Percentiles rank a stretch among this genome's conserved stretches.
These are phyloP conservation scores for Imleria badia DNA, from an alignment of 768 basidiomycete species.

Conservation along the genomic window DNA sequence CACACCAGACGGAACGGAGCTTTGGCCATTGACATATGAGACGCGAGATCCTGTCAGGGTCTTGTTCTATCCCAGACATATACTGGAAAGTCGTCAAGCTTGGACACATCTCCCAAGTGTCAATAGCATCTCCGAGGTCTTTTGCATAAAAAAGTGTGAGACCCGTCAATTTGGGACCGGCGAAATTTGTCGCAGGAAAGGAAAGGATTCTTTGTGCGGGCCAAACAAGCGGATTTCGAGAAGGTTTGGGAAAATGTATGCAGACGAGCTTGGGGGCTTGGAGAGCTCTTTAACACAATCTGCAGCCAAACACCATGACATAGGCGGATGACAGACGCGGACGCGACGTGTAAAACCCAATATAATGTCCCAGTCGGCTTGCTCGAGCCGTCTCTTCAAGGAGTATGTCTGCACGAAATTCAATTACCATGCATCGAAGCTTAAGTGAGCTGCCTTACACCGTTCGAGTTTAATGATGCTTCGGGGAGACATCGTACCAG, in stretches of 20 bases:
- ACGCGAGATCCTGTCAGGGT: neutral
- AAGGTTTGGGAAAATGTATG: neutral
- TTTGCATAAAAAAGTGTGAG: neutral
- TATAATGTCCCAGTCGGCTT: neutral
- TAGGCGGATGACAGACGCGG: neutral
- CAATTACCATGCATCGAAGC: neutral
- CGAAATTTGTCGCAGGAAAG: neutral
- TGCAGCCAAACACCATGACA: neutral
- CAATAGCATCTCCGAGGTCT: too few relatives aligned
- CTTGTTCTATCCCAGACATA: too few relatives aligned
- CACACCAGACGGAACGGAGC: neutral
- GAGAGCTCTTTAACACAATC: neutral
- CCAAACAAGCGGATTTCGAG: rapidly evolving
- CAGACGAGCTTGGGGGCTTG: neutral
- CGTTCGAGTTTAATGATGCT: neutral
- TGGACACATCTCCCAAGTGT: neutral
- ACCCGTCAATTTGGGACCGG: neutral
- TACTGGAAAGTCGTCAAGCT: neutral
- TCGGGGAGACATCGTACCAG: too few relatives aligned
- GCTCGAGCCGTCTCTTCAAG: neutral
- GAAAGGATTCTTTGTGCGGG: too few relatives aligned
- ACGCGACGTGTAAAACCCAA: neutral
- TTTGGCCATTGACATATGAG: neutral
- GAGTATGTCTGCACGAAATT: neutral
- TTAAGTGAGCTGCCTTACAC: too few relatives aligned